Evolutionary conservation across 768 basidiomycete species (phyloP), one percentile per base, ranked within the genome.

Genomic region (Trametes gibbosa): DNA sequence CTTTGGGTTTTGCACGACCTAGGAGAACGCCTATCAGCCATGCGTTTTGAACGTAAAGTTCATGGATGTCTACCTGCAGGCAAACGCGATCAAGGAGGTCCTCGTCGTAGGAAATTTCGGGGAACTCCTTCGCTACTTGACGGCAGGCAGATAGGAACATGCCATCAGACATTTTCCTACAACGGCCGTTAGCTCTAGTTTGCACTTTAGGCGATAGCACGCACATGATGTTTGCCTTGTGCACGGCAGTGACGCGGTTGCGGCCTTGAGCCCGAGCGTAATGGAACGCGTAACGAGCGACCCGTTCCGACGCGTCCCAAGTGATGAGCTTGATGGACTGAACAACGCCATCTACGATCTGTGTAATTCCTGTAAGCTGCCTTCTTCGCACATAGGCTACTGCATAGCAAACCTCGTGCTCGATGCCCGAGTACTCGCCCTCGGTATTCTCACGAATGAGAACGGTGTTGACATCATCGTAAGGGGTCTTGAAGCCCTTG

Each of bases 251-350:
- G 62, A 99, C 97, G 66, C 91, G 86, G 73, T 87, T 89, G 63
- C 97, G 79, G 62, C 91, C 92, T 68, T 84, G 86, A 55, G 87
- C 80, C 66, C 89, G 85, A n/a, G 97, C 97, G 68, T 98, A 97
- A 76, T 97, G 84, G 84, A 99, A 99, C 6, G 97, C 97, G 71
- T 98, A 99, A 46, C 95, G 88, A 45, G 97, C 97, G 58, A 99
- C 97, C 53, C 97, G 93, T 74, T 98, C 95, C 5, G 97, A 98
- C 13, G 97, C 97, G 50, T 98, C 90, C 88, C 95, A 95, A 35
- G 97, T 99, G 71, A 99, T 99, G 54, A 99, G 85, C 76, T 99
- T 99, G 81, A 99, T 98, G 45, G 94, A 97, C 76, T 99, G 97
- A 40, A 99, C 97, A 56, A 99, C 97, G 63, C 97, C 97, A 61